Percentiles rank a stretch among this genome's conserved stretches.
Evolutionary conservation across 176 grass and related monocot species (phyloP).

Genomic region (Ananas comosus): DNA sequence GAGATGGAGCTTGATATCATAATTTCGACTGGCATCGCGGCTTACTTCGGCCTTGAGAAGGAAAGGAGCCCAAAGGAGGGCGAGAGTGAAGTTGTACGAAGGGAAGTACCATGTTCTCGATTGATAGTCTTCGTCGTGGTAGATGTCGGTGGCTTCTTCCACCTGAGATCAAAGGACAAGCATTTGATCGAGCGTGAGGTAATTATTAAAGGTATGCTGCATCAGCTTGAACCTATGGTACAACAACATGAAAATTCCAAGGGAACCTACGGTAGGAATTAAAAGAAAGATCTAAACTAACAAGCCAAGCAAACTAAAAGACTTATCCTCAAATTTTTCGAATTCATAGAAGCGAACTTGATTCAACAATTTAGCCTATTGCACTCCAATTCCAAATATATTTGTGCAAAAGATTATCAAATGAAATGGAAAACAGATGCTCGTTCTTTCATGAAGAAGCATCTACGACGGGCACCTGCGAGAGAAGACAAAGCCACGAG

Average conservation of each 20-base stretch:
- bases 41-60: constrained; percentile 35
- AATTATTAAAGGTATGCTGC: neutral
- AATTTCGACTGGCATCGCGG: constrained; percentile 17
- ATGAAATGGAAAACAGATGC: too few species aligned
- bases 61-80: constrained; percentile 80
- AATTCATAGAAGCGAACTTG: too few species aligned
- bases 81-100: constrained; percentile 61
- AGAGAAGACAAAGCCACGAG: constrained; percentile 82
- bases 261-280: too few species aligned
- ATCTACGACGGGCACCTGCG: constrained; percentile 36
- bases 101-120: constrained; percentile 67
- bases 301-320: too few species aligned
- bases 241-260: too few species aligned
- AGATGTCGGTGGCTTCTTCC: constrained; percentile 43
- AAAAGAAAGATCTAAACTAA: too few species aligned
- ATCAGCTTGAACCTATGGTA: neutral
- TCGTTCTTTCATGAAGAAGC: neutral
- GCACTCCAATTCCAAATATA: too few species aligned
- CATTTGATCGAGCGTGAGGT: neutral
- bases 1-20: constrained; percentile 53
- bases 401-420: too few species aligned
- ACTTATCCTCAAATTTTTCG: too few species aligned
- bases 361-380: too few species aligned
- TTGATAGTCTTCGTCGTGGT: constrained; percentile 47
- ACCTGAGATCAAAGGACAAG: constrained; percentile 29